A percentile compares a stretch with the other conserved stretches of the same genome.
Conservation (phyloP, 2,329 filamentous ascomycete species). For the Fusarium hostae region DNA sequence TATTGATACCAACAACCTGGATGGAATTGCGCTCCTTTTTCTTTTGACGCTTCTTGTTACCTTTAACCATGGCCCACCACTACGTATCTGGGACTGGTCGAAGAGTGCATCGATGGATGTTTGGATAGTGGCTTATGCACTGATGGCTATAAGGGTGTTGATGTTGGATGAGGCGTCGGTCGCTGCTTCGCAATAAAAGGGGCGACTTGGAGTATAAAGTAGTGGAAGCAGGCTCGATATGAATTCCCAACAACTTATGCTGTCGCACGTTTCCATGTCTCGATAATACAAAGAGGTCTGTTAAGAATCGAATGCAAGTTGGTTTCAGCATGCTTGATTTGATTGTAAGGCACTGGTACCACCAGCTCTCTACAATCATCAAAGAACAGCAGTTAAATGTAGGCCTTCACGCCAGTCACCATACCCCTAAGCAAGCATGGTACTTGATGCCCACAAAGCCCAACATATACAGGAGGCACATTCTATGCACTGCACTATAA, state of each 20-base stretch:
- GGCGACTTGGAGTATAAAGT: slow-evolving; percentile 4
- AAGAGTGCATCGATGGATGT: not conserved
- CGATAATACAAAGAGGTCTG: too few species aligned
- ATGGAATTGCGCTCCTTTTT: slow-evolving; percentile 35
- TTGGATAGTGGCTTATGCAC: slow-evolving; percentile 14
- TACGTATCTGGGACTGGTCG: not conserved
- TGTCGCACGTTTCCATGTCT: not conserved
- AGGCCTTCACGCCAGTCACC: too few species aligned
- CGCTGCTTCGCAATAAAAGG: slow-evolving; percentile 3
- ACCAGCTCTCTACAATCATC: not conserved
- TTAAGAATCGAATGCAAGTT: too few species aligned
- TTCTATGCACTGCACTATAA: not conserved
- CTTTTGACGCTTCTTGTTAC: slow-evolving; percentile 7
- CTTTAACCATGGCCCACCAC: not conserved
- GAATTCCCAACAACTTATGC: slow-evolving; percentile 21
- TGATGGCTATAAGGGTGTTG: slow-evolving; percentile 19
- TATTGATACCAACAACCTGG: slow-evolving; percentile 43
- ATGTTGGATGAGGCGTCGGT: slow-evolving; percentile 3
- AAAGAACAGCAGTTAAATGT: not conserved
- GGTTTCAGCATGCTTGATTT: too few species aligned
- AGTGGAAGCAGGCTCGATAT: slow-evolving; percentile 19
- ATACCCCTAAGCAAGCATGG: too few species aligned
- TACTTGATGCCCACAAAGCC: not conserved
- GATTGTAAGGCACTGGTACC: not conserved
- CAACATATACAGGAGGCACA: not conserved